Evolutionary conservation across 805 yeast species (phyloP), one percentile per base, ranked within the genome.

Genomic region (Kuraishia piskuri): DNA sequence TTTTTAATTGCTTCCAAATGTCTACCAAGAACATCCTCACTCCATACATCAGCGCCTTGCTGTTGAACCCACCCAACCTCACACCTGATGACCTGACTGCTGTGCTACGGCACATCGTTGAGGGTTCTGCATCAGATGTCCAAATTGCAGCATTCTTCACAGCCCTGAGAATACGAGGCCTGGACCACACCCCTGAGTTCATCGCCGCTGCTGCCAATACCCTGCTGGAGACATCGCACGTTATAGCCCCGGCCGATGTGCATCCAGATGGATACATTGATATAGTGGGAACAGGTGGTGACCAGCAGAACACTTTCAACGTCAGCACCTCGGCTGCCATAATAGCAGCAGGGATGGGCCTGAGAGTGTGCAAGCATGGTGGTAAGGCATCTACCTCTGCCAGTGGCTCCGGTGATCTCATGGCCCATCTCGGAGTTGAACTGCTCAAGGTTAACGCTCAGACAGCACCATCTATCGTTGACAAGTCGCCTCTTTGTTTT

Each of bases 211-310:
- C 97, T 0, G 97, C 90, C 0, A 71, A 73, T 21, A 83, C 94
- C 1, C 79, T 92, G 23, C 70, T 88, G 56, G 80, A 81, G 60
- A 84, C 77, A 59, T 83, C 94, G 6, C 78, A 77, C 50, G 59
- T 73, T 10, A 78, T 89, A n/a, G 71, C 76, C 9, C 65, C 75
- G 2, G 61, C 68, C 7, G 59, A 63, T 1, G 77, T 79, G 14
- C 79, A 77, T 45, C 61, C 70, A 1, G 68, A 66, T 1, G 86
- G 86, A 0, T 86, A 78, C 59, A 75, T 86, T 5, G 99, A 94
- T 67, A 88, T 94, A 26, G 99, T 94, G 5, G 99, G 99, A 1
- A 94, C 99, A 0, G 99, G 99, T 24, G 99, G 99, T 17, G 99
- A 94, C 65, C 97, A 97, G 1, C 96, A 94, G 64, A 86, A 94